Evolutionary conservation across 1,284 basidiomycete species (phyloP).

Genomic region (Hemileia vastatrix): DNA sequence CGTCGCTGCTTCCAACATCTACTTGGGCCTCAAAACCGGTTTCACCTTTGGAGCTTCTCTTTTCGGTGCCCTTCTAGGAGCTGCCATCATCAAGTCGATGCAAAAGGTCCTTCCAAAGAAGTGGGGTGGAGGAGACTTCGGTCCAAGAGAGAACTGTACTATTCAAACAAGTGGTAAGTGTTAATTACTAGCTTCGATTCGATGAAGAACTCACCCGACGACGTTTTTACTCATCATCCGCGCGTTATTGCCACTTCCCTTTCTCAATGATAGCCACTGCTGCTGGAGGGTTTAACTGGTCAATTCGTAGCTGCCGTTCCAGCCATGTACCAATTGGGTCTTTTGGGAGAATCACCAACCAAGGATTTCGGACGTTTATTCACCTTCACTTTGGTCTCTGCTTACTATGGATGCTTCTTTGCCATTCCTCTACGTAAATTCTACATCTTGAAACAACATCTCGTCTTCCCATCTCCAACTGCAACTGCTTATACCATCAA

Average conservation of each 20-base stretch:
- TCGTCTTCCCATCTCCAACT: conserved; percentile 60
- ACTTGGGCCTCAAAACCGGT: conserved; percentile 56
- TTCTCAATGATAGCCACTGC: conserved; percentile 53
- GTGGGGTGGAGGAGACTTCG: conserved; percentile 54
- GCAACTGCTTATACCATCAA: conserved; percentile 61
- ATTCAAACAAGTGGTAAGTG: no score
- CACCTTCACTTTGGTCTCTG: conserved; percentile 53
- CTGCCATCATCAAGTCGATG: conserved; percentile 56
- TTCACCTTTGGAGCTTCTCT: conserved; percentile 55
- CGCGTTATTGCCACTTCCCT: no score
- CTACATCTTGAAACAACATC: conserved; percentile 59
- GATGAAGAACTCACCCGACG: no score
- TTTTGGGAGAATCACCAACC: no score
- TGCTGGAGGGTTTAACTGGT: conserved; percentile 54
- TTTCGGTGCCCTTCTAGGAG: conserved; percentile 59
- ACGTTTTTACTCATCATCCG: no score
- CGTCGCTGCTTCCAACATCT: conserved; percentile 58
- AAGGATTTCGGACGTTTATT: conserved; percentile 54
- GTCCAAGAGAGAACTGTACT: conserved; percentile 60
- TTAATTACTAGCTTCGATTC: no score
- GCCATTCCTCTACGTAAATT: conserved; percentile 58
- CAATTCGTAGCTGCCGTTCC: conserved; percentile 59
- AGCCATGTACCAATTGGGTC: conserved; percentile 56
- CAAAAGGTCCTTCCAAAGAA: conserved; percentile 51
- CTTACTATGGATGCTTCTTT: conserved; percentile 58